These are phyloP conservation scores for Penicillium verhagenii DNA, from an alignment of 495 filamentous ascomycete species.

Conservation along the genomic window DNA sequence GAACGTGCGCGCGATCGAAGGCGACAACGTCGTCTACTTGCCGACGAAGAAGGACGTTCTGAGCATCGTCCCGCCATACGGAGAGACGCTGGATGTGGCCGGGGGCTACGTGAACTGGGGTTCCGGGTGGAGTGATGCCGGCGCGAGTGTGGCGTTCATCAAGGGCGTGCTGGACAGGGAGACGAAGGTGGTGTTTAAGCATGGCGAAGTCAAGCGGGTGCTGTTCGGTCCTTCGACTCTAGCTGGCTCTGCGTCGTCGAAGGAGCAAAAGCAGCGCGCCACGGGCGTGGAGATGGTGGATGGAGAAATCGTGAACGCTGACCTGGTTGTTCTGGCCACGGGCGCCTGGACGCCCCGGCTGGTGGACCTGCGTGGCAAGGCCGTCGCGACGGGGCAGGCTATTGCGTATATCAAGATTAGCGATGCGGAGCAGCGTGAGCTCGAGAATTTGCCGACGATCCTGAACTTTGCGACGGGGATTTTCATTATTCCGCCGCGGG, in stretches of 20 bases:
- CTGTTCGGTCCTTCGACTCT: no score
- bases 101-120: slow-evolving; percentile 80
- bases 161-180: slow-evolving; percentile 62
- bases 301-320: slow-evolving; percentile 57
- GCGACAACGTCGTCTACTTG: slow-evolving; percentile 52
- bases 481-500: slow-evolving; percentile 77
- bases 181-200: slow-evolving; percentile 61
- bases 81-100: slow-evolving; percentile 48
- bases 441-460: slow-evolving; percentile 68
- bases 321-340: slow-evolving; percentile 75
- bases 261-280: slow-evolving; percentile 33
- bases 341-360: slow-evolving; percentile 82
- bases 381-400: slow-evolving; percentile 75
- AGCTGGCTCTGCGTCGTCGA: neutral
- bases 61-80: slow-evolving; percentile 40
- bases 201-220: slow-evolving; percentile 60
- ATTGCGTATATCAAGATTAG: slow-evolving; percentile 73
- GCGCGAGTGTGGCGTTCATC: slow-evolving; percentile 63
- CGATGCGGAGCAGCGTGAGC: slow-evolving; percentile 59
- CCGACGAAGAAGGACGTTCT: slow-evolving; percentile 40
- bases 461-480: slow-evolving; percentile 78
- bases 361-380: slow-evolving; percentile 74
- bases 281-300: slow-evolving; percentile 54
- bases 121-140: slow-evolving; percentile 85
- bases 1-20: slow-evolving; percentile 52